A percentile compares a stretch with the other conserved stretches of the same genome.
These are phyloP conservation scores for Penicillium flavigenum DNA, from an alignment of 495 filamentous ascomycete species.

Conservation along the genomic window DNA sequence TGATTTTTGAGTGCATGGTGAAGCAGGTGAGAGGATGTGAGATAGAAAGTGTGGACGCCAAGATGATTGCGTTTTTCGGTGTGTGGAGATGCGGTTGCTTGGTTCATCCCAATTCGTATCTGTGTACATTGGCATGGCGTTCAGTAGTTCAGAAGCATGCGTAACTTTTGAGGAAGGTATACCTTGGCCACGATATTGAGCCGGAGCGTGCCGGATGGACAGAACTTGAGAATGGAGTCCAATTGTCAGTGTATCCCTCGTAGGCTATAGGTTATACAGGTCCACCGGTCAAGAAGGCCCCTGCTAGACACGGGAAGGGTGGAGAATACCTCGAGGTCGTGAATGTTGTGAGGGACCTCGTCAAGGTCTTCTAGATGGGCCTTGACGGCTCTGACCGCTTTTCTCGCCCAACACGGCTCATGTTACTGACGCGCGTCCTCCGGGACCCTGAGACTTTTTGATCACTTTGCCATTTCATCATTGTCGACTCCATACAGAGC, in stretches of 20 bases:
- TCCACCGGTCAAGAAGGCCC: slow-evolving; percentile 15
- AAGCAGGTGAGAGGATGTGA: neutral
- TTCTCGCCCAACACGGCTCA: slow-evolving; percentile 17
- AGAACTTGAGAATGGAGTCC: slow-evolving; percentile 6
- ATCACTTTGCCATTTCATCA: neutral
- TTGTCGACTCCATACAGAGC: neutral
- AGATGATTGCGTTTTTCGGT: neutral
- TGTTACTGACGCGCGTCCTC: slow-evolving; percentile 26
- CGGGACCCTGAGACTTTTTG: slow-evolving; percentile 2
- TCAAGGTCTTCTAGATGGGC: neutral
- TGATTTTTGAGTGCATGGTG: slow-evolving; percentile 7
- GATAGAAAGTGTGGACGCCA: neutral
- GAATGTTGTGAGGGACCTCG: neutral
- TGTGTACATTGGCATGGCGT: slow-evolving; percentile 4
- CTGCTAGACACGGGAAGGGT: slow-evolving; percentile 24
- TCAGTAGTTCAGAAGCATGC: slow-evolving; percentile 1
- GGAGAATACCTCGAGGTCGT: slow-evolving; percentile 11
- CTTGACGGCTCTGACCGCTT: slow-evolving; percentile 22
- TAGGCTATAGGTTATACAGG: slow-evolving; percentile 1
- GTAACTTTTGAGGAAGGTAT: slow-evolving; percentile 16
- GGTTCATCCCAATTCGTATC: neutral
- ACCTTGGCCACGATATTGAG: slow-evolving; percentile 10
- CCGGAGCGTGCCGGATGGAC: slow-evolving; percentile 30
- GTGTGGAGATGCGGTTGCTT: neutral
- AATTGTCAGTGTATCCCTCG: slow-evolving; percentile 17